phyloP scores from a whole-genome alignment of 441 rosid genomes.

The Pelargonium fulgidum region DNA sequence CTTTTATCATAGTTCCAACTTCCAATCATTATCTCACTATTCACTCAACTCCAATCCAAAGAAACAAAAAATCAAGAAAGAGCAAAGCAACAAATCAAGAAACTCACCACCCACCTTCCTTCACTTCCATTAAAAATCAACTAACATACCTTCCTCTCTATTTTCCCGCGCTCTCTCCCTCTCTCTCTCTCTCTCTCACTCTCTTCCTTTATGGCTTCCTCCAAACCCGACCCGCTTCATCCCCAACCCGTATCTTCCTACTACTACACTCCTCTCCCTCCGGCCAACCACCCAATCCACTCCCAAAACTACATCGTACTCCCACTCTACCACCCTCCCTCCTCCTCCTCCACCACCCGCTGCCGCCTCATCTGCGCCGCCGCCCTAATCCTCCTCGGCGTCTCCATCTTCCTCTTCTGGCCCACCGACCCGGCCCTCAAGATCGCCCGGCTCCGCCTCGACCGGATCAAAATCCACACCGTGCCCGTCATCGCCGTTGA shows the following conservation, averaged over 20 bases:
- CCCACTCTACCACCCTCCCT: constrained; percentile 16
- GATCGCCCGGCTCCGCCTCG: constrained; percentile 35
- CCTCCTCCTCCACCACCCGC: background rate
- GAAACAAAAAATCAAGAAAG: constrained; percentile 12
- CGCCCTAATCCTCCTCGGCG: constrained; percentile 27
- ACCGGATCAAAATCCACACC: constrained; percentile 35
- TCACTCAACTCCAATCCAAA: background rate
- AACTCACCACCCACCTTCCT: constrained; percentile 17
- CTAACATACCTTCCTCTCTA: no score
- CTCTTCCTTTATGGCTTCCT: constrained; percentile 25
- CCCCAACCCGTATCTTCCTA: constrained; percentile 22
- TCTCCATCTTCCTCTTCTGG: constrained; percentile 39
- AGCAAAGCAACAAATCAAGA: constrained; percentile 19
- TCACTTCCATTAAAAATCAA: background rate
- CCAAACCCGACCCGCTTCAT: constrained; percentile 24
- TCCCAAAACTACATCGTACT: constrained; percentile 25
- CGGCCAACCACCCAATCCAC: constrained; percentile 13
- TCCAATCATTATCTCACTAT: constrained; percentile 4
- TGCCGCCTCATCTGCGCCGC: constrained; percentile 25
- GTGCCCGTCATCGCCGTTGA: constrained; percentile 35
- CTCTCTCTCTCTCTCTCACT: background rate
- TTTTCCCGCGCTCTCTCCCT: no score
- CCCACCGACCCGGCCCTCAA: constrained; percentile 50
- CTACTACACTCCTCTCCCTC: constrained; percentile 34
- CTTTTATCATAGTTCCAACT: no score